These are phyloP conservation scores for Agaricales sp. DNA, from an alignment of 1,284 basidiomycete genomes.

Conservation along the genomic window DNA sequence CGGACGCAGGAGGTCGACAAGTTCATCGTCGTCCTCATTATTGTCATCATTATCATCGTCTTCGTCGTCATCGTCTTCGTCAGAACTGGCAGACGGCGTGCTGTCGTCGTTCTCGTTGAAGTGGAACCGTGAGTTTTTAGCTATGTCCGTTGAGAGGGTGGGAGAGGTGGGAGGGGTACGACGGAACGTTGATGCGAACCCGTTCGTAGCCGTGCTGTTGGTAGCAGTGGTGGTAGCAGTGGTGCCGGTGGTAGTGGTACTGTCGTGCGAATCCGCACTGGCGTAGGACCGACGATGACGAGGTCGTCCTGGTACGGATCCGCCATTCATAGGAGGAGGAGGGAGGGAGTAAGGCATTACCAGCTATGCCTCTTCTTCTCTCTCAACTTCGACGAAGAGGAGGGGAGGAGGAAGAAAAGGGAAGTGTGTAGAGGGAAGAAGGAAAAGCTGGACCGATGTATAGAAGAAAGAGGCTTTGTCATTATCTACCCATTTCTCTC, in stretches of 20 bases:
- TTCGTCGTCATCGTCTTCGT: slow-evolving; percentile 19
- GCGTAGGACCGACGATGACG: slow-evolving; percentile 30
- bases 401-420: too few relatives aligned
- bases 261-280: slow-evolving; percentile 3
- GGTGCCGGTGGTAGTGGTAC: slow-evolving; percentile 29
- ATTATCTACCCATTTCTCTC: too few relatives aligned
- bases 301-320: slow-evolving; percentile 16
- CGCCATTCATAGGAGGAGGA: slow-evolving; percentile 9
- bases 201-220: too few relatives aligned
- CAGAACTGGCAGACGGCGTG: slow-evolving; percentile 8
- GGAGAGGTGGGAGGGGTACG: slow-evolving; percentile 13
- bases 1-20: slow-evolving; percentile 10
- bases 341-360: slow-evolving; percentile 20
- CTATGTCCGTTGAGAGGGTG: slow-evolving; percentile 17
- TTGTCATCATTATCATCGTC: slow-evolving; percentile 6
- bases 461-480: too few relatives aligned
- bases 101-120: slow-evolving; percentile 12
- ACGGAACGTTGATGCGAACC: slow-evolving; percentile 42
- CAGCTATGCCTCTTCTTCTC: too few relatives aligned
- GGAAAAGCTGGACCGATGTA: too few relatives aligned
- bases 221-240: slow-evolving; percentile 41
- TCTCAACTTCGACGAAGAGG: too few relatives aligned
- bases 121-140: slow-evolving; percentile 25
- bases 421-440: too few relatives aligned
- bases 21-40: slow-evolving; percentile 7